Conservation (phyloP, 129 eudicot species). For the Tagetes erecta region DNA sequence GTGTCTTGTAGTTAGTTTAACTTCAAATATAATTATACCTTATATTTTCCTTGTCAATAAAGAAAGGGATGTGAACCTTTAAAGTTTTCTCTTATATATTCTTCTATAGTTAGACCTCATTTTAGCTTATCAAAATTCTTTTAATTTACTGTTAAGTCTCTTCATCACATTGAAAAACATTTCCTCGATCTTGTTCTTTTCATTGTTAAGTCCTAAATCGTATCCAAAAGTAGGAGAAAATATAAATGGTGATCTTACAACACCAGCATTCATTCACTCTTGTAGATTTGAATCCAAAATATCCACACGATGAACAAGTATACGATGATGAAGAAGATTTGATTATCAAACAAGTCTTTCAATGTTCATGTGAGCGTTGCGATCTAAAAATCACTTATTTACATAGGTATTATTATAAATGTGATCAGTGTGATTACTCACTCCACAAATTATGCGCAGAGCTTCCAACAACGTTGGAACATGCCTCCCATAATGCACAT, state of each 20-base stretch:
- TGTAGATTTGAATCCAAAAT: slow-evolving; percentile 4
- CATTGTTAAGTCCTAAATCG: neutral
- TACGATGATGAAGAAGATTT: slow-evolving; percentile 7
- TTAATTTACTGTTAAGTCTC: too few species aligned
- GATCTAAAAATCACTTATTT: neutral
- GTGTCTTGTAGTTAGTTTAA: too few species aligned
- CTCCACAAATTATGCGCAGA: slow-evolving; percentile 5
- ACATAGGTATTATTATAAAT: slow-evolving; percentile 1
- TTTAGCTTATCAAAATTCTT: too few species aligned
- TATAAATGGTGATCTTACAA: neutral
- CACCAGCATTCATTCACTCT: neutral
- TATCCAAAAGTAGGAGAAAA: neutral
- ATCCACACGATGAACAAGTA: neutral
- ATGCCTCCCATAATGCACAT: neutral
- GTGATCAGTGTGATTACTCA: neutral
- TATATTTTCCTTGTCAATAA: too few species aligned
- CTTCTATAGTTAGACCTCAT: too few species aligned
- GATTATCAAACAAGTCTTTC: slow-evolving; percentile 2
- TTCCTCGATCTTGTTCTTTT: too few species aligned
- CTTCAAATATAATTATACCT: too few species aligned
- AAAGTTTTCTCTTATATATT: too few species aligned
- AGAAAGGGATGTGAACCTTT: too few species aligned
- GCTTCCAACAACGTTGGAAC: neutral
- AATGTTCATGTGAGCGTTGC: neutral
- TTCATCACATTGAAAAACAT: too few species aligned